These are phyloP conservation scores for Phytophthora macrochlamydospora DNA, from an alignment of 352 stramenopile species.

Conservation along the genomic window DNA sequence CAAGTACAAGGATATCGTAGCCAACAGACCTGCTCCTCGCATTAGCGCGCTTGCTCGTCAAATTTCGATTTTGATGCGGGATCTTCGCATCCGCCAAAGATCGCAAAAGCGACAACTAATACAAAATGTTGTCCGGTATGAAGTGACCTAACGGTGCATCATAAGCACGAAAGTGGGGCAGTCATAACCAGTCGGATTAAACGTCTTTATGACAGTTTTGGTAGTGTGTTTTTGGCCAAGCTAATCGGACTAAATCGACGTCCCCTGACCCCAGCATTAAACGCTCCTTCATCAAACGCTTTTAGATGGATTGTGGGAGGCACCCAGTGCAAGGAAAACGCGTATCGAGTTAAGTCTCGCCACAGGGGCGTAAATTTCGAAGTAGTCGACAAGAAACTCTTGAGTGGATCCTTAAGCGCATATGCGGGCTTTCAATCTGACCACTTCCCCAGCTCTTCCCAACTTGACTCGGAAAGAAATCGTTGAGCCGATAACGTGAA, in stretches of 20 bases:
- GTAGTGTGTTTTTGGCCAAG: background rate
- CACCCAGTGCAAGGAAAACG: slow-evolving; percentile 6
- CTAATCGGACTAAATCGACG: background rate
- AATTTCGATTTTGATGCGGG: too few species aligned
- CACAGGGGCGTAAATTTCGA: slow-evolving; percentile 14
- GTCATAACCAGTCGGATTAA: background rate
- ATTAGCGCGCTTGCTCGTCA: too few species aligned
- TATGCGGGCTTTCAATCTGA: slow-evolving; percentile 18
- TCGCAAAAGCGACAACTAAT: too few species aligned
- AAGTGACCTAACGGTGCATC: too few species aligned
- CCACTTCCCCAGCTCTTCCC: background rate
- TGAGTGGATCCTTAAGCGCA: slow-evolving; percentile 19
- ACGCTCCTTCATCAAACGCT: too few species aligned
- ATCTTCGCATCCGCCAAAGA: too few species aligned
- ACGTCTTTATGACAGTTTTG: background rate
- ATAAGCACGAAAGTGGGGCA: too few species aligned
- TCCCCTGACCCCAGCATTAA: background rate
- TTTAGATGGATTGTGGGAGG: too few species aligned
- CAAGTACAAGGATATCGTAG: background rate
- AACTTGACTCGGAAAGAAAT: slow-evolving; percentile 10
- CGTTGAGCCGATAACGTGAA: slow-evolving; percentile 2
- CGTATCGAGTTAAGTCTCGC: slow-evolving; percentile 18
- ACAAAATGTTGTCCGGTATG: too few species aligned
- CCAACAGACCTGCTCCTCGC: too few species aligned
- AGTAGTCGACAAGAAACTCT: slow-evolving; percentile 16